Conservation (phyloP, 495 filamentous ascomycete species). For the Tuber magnatum region DNA sequence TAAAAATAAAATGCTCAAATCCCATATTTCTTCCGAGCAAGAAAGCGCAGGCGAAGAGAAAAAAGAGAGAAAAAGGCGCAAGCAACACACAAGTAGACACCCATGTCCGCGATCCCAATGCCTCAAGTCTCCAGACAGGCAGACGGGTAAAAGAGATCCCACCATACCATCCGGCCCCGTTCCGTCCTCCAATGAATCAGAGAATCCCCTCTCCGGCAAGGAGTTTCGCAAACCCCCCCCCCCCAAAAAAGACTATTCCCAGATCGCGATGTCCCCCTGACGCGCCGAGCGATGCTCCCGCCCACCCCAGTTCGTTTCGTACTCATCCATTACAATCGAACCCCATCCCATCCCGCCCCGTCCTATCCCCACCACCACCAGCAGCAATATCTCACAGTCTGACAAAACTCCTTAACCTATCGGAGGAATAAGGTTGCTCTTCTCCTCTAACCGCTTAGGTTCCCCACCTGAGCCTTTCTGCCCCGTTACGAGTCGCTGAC, state of each 20-base stretch:
- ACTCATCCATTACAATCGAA: neutral
- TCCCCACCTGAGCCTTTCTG: neutral
- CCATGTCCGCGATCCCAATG: neutral
- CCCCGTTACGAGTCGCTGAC: slow-evolving; percentile 21
- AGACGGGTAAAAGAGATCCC: neutral
- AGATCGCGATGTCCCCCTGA: neutral
- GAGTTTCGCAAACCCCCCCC: neutral
- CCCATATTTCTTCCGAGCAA: neutral
- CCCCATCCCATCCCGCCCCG: neutral
- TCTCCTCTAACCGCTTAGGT: neutral
- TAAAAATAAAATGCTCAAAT: neutral
- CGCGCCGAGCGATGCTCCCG: neutral
- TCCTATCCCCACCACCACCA: neutral
- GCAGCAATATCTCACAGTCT: neutral
- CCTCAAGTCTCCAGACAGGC: neutral
- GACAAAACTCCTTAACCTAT: neutral
- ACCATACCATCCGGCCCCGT: neutral
- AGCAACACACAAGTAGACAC: neutral
- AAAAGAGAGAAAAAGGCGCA: neutral
- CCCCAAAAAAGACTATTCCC: neutral
- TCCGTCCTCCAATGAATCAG: neutral
- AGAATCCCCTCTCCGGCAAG: neutral
- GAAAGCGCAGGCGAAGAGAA: neutral
- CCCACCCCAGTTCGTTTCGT: neutral
- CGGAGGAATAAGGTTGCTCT: neutral